Percentiles rank a stretch among this genome's conserved stretches.
Conservation (phyloP, 2,329 filamentous ascomycete genomes). For the Penicillium sp. region DNA sequence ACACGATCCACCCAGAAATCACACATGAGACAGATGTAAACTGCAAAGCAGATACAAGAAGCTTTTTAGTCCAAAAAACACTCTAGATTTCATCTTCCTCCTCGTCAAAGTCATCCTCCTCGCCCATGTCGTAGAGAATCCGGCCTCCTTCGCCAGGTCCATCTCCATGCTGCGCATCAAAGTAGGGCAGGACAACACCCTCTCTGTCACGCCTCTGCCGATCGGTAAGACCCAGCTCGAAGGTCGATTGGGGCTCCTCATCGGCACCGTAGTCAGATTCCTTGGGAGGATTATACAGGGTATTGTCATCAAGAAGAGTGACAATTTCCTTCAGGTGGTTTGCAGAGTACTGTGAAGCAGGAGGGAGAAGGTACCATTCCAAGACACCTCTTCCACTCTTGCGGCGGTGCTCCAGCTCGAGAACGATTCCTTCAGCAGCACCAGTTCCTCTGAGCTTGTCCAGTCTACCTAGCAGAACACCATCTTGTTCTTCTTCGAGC, state of each 20-base stretch:
- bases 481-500: constrained; percentile 73
- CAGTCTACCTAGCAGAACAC: constrained; percentile 68
- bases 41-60: not conserved
- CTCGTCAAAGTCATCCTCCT: constrained; percentile 95
- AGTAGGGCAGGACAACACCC: constrained; percentile 89
- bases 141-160: constrained; percentile 80
- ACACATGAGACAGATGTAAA: constrained; percentile 11
- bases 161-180: constrained; percentile 81
- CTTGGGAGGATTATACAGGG: constrained; percentile 60
- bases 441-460: constrained; percentile 35
- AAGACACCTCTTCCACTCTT: constrained; percentile 76
- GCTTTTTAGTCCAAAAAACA: not conserved
- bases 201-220: constrained; percentile 86
- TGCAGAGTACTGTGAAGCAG: constrained; percentile 45
- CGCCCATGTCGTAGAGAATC: constrained; percentile 95
- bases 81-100: constrained; percentile 85
- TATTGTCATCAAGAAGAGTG: constrained; percentile 74
- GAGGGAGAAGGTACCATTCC: constrained; percentile 65
- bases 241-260: constrained; percentile 70
- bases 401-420: constrained; percentile 83
- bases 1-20: constrained; percentile 24
- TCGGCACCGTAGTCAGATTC: constrained; percentile 47
- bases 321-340: constrained; percentile 54
- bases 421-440: constrained; percentile 62
- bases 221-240: constrained; percentile 83